Conservation (phyloP, 768 basidiomycete genomes). For the Holtermannia corniformis region DNA sequence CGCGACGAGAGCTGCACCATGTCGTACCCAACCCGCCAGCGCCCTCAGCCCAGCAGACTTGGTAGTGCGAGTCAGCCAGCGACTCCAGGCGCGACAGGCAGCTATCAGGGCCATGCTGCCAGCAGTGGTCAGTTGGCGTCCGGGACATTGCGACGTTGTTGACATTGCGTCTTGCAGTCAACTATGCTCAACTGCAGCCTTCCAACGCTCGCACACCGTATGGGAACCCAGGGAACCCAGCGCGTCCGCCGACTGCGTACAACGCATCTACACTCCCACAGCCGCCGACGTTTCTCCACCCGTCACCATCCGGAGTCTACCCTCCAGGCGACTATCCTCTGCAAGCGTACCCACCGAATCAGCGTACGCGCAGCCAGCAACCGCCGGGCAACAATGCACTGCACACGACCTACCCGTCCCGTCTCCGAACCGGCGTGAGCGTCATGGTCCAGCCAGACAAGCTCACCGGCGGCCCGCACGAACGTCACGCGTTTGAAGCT, state of each 20-base stretch:
- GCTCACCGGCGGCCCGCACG: constrained; percentile 39
- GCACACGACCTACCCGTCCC: constrained; percentile 72
- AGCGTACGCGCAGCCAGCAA: not conserved
- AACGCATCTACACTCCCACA: not conserved
- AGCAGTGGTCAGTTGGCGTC: not conserved
- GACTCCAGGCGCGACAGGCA: not conserved
- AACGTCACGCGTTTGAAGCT: constrained; percentile 22
- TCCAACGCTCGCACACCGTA: not conserved
- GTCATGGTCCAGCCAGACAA: constrained; percentile 82
- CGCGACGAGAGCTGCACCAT: too few species aligned
- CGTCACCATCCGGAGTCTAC: not conserved
- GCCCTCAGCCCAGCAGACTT: not conserved
- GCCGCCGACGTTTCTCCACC: not conserved
- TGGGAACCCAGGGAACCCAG: not conserved
- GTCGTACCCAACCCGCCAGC: not conserved
- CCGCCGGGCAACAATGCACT: constrained; percentile 52
- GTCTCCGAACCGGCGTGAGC: constrained; percentile 81
- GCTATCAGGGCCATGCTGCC: not conserved
- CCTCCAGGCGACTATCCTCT: not conserved
- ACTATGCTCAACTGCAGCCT: not conserved
- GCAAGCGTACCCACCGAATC: not conserved
- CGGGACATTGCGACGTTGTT: not conserved
- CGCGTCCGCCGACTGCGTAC: not conserved
- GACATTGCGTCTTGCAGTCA: not conserved
- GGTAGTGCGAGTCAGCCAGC: not conserved